Percentiles rank a stretch among this genome's conserved stretches.
These are phyloP conservation scores for Phaeoacremonium minimum DNA, from an alignment of 2,329 filamentous ascomycete species.

Conservation along the genomic window DNA sequence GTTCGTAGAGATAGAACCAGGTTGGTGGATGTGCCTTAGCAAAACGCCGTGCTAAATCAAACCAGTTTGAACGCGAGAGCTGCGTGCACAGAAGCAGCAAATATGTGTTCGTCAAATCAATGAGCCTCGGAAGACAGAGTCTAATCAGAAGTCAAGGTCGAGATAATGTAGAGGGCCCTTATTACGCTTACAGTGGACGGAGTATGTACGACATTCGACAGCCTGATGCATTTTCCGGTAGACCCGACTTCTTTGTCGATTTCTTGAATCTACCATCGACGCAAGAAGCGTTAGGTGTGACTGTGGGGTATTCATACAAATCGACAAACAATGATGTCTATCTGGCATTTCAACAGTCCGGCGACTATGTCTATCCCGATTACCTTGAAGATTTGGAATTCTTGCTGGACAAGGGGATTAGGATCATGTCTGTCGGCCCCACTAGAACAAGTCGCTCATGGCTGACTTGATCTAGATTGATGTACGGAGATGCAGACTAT, in stretches of 20 bases:
- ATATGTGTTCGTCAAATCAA: too few relatives aligned
- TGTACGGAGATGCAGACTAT: constrained; percentile 54
- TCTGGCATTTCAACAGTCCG: constrained; percentile 33
- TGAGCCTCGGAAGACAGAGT: too few relatives aligned
- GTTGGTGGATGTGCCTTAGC: not conserved
- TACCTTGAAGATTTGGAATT: constrained; percentile 49
- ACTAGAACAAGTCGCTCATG: too few relatives aligned
- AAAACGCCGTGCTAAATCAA: not conserved
- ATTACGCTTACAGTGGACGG: constrained; percentile 23
- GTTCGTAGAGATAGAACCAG: not conserved
- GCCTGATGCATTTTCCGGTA: constrained; percentile 43
- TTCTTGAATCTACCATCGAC: constrained; percentile 53
- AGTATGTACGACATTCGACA: constrained; percentile 49
- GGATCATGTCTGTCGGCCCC: constrained; percentile 53
- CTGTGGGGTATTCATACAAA: constrained; percentile 42
- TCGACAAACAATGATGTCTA: constrained; percentile 36
- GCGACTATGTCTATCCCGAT: constrained; percentile 56
- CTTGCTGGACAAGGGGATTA: constrained; percentile 51
- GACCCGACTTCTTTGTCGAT: constrained; percentile 50
- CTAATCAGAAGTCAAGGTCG: too few relatives aligned
- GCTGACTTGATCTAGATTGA: too few relatives aligned
- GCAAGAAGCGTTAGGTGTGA: constrained; percentile 51
- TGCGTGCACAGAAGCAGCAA: too few relatives aligned
- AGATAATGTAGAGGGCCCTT: not conserved
- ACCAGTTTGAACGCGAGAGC: too few relatives aligned